phyloP scores from a whole-genome alignment of 345 rosid genomes.

The Boechera divaricarpa region DNA sequence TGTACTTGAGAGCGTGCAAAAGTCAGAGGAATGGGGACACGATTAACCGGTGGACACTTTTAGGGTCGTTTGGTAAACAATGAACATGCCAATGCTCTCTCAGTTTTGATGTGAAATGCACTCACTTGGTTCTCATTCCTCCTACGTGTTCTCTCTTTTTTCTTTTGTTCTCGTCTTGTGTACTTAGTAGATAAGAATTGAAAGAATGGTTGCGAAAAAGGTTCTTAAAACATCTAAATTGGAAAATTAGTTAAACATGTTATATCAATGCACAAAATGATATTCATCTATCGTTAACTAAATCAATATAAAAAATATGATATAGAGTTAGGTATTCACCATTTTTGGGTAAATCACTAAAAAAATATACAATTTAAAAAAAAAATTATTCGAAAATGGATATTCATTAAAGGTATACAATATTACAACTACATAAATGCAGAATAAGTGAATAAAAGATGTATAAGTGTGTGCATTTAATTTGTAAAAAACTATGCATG shows the following conservation, averaged over 20 bases:
- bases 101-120: slow-evolving; percentile 9
- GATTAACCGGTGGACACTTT: neutral
- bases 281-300: too few relatives aligned
- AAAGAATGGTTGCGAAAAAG: neutral
- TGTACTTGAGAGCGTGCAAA: slow-evolving; percentile 6
- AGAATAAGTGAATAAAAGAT: slow-evolving; percentile 10
- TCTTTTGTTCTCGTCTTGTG: neutral
- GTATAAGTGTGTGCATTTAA: slow-evolving; percentile 28
- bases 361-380: neutral
- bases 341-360: too few relatives aligned
- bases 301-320: too few relatives aligned
- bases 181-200: neutral
- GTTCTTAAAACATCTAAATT: neutral
- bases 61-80: slow-evolving; percentile 11
- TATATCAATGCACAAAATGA: too few relatives aligned
- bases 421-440: neutral
- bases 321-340: too few relatives aligned
- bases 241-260: neutral
- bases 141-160: slow-evolving; percentile 8
- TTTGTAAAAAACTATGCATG: slow-evolving; percentile 4
- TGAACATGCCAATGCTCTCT: slow-evolving; percentile 30
- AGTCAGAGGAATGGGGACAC: slow-evolving; percentile 30
- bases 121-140: slow-evolving; percentile 31
- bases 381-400: neutral
- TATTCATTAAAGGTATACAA: slow-evolving; percentile 2